Evolutionary conservation across 768 basidiomycete species (phyloP).

Genomic region (Phaffia australis): DNA sequence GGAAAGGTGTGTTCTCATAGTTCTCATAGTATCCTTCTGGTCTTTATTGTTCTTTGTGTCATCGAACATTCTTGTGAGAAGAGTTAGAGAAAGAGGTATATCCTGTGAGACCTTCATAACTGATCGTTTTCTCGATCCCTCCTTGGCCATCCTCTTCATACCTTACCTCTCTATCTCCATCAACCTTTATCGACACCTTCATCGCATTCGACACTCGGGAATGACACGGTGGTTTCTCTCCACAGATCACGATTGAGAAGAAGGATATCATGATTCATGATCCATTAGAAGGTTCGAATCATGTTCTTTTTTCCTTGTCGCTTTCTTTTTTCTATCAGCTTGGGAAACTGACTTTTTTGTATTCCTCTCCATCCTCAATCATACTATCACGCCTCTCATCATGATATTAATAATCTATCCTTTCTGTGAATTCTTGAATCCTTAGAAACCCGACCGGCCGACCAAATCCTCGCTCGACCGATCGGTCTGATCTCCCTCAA

Average conservation of each 20-base stretch:
- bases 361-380: too few relatives aligned
- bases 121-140: background rate
- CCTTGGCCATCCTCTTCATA: background rate
- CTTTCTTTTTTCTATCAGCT: background rate
- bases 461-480: constrained; percentile 8
- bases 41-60: background rate
- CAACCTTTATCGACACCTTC: too few relatives aligned
- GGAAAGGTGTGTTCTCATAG: background rate
- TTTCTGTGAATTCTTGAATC: too few relatives aligned
- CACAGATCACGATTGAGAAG: background rate
- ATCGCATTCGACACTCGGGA: too few relatives aligned
- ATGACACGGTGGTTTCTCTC: too few relatives aligned
- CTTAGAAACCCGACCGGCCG: constrained; percentile 16
- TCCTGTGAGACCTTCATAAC: background rate
- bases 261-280: constrained; percentile 12
- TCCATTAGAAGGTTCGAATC: constrained; percentile 14
- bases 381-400: too few relatives aligned
- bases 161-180: too few relatives aligned
- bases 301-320: background rate
- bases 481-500: constrained; percentile 12
- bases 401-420: too few relatives aligned
- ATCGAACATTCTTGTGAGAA: background rate
- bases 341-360: background rate
- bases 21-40: background rate
- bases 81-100: background rate